These are phyloP conservation scores for Berkeleyomyces rouxiae DNA, from an alignment of 2,329 filamentous ascomycete genomes.

Conservation along the genomic window DNA sequence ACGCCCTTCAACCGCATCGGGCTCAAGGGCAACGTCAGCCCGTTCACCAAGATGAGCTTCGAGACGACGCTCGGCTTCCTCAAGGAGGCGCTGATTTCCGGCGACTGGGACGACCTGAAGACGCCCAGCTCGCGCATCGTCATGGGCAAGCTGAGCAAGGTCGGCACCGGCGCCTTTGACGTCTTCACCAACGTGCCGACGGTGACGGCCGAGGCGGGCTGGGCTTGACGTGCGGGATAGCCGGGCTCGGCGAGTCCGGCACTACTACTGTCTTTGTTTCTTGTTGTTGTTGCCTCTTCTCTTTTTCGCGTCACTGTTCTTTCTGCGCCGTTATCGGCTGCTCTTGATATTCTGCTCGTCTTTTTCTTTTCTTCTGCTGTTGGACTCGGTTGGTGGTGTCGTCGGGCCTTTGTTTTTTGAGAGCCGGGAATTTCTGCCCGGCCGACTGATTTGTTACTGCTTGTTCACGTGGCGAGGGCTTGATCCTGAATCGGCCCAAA, in stretches of 20 bases:
- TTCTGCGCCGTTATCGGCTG: too few relatives aligned
- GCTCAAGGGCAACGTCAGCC: slow-evolving; percentile 65
- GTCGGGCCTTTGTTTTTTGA: neutral
- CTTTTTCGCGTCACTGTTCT: neutral
- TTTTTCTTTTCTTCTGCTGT: too few relatives aligned
- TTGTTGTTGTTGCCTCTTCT: neutral
- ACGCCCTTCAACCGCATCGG: slow-evolving; percentile 86
- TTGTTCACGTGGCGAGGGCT: neutral
- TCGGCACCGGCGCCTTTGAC: slow-evolving; percentile 87
- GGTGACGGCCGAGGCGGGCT: slow-evolving; percentile 23
- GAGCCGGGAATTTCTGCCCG: neutral
- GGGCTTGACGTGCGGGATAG: slow-evolving; percentile 16
- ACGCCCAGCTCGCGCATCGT: slow-evolving; percentile 81
- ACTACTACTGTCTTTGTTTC: neutral
- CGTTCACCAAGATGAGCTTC: slow-evolving; percentile 98
- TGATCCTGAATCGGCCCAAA: neutral
- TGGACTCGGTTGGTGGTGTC: neutral
- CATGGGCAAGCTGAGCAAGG: slow-evolving; percentile 61
- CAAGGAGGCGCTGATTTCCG: slow-evolving; percentile 77
- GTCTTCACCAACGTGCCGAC: slow-evolving; percentile 50
- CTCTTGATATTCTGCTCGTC: too few relatives aligned
- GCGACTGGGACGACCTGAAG: slow-evolving; percentile 75
- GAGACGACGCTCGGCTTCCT: slow-evolving; percentile 92
- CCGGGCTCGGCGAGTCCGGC: neutral
- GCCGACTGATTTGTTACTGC: neutral